phyloP scores from a whole-genome alignment of 768 basidiomycete species.

The Gymnopilus junonius region DNA sequence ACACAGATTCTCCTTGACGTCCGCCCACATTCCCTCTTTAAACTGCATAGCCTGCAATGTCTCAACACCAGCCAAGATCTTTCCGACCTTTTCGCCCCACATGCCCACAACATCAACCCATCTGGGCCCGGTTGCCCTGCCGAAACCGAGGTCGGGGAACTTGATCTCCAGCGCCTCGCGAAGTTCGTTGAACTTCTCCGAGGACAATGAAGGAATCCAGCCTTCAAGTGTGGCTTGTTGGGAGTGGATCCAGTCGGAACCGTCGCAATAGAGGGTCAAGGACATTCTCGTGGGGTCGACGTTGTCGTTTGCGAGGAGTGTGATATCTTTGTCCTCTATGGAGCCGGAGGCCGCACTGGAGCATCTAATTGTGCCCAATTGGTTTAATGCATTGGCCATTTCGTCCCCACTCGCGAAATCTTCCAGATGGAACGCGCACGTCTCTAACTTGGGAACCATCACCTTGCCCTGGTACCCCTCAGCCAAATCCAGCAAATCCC shows the following conservation, averaged over 20 bases:
- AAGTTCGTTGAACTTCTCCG: neutral
- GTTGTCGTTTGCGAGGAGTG: neutral
- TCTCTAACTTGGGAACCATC: slow-evolving; percentile 15
- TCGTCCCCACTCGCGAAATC: slow-evolving; percentile 1
- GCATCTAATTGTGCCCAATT: slow-evolving; percentile 12
- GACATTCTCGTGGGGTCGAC: slow-evolving; percentile 7
- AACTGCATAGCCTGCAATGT: neutral
- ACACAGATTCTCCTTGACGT: neutral
- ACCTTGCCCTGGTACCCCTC: neutral
- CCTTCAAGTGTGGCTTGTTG: slow-evolving; percentile 15
- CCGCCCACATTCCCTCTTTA: neutral
- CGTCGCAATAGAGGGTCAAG: slow-evolving; percentile 15
- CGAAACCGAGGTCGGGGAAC: slow-evolving; percentile 6
- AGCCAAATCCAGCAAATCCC: slow-evolving; percentile 14
- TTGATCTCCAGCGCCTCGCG: slow-evolving; percentile 7
- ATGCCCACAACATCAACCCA: slow-evolving; percentile 1
- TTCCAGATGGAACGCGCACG: slow-evolving; percentile 13
- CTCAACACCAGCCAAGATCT: slow-evolving; percentile 11
- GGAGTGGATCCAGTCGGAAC: neutral
- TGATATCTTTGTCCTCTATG: neutral
- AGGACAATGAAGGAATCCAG: slow-evolving; percentile 2
- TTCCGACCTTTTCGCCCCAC: slow-evolving; percentile 9
- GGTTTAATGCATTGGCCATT: slow-evolving; percentile 8
- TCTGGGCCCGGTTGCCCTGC: neutral
- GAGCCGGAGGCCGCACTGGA: neutral